These are phyloP conservation scores for Xylaria acuta DNA, from an alignment of 495 filamentous ascomycete genomes.

Conservation along the genomic window DNA sequence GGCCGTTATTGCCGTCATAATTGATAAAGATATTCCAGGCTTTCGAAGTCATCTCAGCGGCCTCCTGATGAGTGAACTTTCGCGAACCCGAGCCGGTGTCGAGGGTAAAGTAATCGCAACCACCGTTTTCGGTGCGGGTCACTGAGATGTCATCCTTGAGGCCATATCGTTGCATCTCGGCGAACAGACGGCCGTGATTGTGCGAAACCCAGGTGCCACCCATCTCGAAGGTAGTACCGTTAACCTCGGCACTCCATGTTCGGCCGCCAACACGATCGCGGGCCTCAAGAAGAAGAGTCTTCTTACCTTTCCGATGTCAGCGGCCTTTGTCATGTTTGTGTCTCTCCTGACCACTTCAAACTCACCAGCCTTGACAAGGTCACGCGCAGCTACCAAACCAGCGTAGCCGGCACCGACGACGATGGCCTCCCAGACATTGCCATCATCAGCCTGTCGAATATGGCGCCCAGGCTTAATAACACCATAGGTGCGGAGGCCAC, in stretches of 20 bases:
- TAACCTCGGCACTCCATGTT: constrained; percentile 40
- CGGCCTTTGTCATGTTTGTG: background rate
- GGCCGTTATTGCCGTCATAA: constrained; percentile 34
- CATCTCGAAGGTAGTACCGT: constrained; percentile 40
- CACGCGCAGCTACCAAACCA: constrained; percentile 38
- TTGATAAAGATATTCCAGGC: constrained; percentile 1
- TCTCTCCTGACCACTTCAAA: background rate
- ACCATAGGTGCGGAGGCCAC: background rate
- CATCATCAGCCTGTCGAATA: background rate
- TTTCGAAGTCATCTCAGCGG: background rate
- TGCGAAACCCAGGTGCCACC: constrained; percentile 46
- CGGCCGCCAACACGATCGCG: constrained; percentile 48
- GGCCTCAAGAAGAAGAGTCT: constrained; percentile 44
- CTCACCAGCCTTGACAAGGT: constrained; percentile 31
- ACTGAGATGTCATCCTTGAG: constrained; percentile 27
- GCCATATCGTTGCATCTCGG: constrained; percentile 36
- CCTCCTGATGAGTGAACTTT: background rate
- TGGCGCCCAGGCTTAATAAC: background rate
- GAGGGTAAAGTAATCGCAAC: constrained; percentile 24
- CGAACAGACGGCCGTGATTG: constrained; percentile 24
- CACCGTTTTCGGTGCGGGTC: constrained; percentile 6
- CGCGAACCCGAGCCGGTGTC: background rate
- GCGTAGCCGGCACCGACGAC: constrained; percentile 41
- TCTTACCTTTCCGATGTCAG: constrained; percentile 22
- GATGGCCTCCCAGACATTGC: constrained; percentile 32